These are phyloP conservation scores for Penium margaritaceum DNA, from an alignment of 139 green algal genomes.

Conservation along the genomic window DNA sequence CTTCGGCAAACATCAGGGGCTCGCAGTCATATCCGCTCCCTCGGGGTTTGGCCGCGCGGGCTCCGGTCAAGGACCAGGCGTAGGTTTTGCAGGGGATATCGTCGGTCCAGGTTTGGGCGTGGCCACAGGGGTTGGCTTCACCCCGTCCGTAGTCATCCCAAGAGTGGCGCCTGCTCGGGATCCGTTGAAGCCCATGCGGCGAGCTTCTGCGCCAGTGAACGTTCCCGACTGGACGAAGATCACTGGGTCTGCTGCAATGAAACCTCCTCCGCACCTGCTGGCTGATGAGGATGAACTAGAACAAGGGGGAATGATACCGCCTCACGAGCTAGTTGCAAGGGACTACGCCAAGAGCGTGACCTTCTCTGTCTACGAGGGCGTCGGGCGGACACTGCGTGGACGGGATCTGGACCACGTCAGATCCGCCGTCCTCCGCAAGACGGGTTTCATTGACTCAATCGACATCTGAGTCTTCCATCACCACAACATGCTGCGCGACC, in stretches of 20 bases:
- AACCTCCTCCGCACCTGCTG: neutral
- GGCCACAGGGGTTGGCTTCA: too few relatives aligned
- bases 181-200: too few relatives aligned
- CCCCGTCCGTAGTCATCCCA: too few relatives aligned
- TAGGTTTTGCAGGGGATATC: too few relatives aligned
- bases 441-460: conserved; percentile 29
- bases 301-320: conserved; percentile 16
- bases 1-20: too few relatives aligned
- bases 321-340: conserved; percentile 24
- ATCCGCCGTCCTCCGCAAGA: conserved; percentile 17
- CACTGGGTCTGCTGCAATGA: neutral
- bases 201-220: conserved; percentile 19
- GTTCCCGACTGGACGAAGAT: conserved; percentile 20
- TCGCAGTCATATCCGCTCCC: too few relatives aligned
- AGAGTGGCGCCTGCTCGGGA: too few relatives aligned
- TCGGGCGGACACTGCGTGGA: conserved; percentile 23
- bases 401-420: conserved; percentile 10
- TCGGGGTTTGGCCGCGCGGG: too few relatives aligned
- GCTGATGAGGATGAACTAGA: neutral
- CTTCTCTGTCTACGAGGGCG: conserved; percentile 29
- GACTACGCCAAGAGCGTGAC: conserved; percentile 22
- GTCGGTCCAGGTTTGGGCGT: too few relatives aligned
- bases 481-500: too few relatives aligned
- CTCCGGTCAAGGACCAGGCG: too few relatives aligned
- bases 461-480: too few relatives aligned